Evolutionary conservation across 73 alveolate genomes (phyloP).

Genomic region (Stentor coeruleus): DNA sequence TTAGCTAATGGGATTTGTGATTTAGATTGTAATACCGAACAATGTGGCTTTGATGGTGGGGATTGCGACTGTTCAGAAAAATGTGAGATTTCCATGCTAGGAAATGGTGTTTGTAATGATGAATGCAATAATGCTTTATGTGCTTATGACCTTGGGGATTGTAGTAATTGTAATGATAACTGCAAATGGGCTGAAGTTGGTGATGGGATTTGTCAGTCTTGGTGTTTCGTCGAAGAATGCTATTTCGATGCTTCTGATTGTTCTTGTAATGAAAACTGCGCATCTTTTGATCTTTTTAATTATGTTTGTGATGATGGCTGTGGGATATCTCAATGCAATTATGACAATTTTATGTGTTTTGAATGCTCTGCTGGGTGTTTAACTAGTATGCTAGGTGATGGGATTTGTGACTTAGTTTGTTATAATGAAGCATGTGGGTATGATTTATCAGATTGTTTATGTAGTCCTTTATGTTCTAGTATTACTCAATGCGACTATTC

Average conservation of each 20-base stretch:
- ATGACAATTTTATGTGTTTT: neutral
- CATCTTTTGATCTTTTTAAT: neutral
- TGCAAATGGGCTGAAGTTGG: neutral
- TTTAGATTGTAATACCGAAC: neutral
- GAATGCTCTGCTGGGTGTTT: slow-evolving; percentile 1
- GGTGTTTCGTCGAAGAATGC: neutral
- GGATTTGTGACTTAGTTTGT: neutral
- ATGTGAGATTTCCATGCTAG: neutral
- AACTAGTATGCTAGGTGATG: neutral
- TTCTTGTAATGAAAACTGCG: neutral
- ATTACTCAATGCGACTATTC: neutral
- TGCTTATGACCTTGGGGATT: neutral
- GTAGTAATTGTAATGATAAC: neutral
- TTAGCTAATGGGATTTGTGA: slow-evolving; percentile 17
- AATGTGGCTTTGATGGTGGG: slow-evolving; percentile 7
- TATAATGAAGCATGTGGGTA: neutral
- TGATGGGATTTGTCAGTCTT: neutral
- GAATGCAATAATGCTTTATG: neutral
- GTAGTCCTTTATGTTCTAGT: neutral
- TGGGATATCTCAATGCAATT: neutral
- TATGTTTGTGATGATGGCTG: neutral
- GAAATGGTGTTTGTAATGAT: neutral
- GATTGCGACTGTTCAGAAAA: neutral
- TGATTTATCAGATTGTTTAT: neutral
- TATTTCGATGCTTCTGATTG: neutral